Percentiles rank a stretch among this genome's conserved stretches.
phyloP scores from a whole-genome alignment of 1,139 yeast species.

The Taphrina flavorubra region DNA sequence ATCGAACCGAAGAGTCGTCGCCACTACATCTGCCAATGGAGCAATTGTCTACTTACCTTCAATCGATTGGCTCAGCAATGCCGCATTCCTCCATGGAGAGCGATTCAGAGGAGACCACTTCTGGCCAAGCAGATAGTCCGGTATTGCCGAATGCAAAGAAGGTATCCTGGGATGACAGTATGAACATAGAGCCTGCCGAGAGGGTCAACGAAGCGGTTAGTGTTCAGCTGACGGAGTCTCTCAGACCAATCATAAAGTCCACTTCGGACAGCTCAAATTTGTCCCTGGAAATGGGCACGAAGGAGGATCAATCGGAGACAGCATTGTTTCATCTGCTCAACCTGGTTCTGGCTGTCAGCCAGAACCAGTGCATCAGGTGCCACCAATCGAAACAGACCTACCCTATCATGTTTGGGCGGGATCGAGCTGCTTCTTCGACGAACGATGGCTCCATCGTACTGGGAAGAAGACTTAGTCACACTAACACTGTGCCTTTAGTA shows the following conservation, averaged over 20 bases:
- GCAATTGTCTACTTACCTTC: background rate
- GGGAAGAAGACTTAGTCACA: background rate
- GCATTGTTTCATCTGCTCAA: background rate
- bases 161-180: background rate
- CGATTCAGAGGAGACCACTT: background rate
- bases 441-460: slow-evolving; percentile 1
- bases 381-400: background rate
- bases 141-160: background rate
- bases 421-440: background rate
- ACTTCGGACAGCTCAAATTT: slow-evolving; percentile 4
- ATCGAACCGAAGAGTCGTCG: background rate
- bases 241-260: background rate
- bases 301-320: background rate
- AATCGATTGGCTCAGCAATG: background rate
- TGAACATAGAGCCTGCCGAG: no score
- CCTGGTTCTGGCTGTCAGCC: background rate
- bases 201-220: no score
- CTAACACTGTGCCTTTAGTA: background rate
- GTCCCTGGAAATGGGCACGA: slow-evolving; percentile 8
- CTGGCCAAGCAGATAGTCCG: background rate
- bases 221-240: background rate
- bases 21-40: background rate
- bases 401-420: background rate
- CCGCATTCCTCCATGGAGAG: background rate
- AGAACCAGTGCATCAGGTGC: background rate